Conservation (phyloP, 441 rosid genomes). For the Corymbia citriodora region DNA sequence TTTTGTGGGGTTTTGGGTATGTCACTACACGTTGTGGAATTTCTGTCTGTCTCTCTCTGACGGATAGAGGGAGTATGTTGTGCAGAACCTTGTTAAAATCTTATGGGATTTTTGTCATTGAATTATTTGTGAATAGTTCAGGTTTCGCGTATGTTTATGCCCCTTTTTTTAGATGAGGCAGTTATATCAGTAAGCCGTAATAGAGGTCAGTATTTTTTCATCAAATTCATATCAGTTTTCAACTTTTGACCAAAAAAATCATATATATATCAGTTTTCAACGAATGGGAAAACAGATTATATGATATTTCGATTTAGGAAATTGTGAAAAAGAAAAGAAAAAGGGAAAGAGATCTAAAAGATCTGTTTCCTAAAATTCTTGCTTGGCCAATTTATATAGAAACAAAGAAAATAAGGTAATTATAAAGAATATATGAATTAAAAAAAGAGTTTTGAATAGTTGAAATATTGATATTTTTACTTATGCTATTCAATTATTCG, state of each 20-base stretch:
- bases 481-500: too few relatives aligned
- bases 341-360: neutral
- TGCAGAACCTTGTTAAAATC: neutral
- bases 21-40: neutral
- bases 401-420: neutral
- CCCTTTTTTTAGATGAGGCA: neutral
- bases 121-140: neutral
- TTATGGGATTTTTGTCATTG: neutral
- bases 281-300: neutral
- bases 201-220: neutral
- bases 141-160: neutral
- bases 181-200: neutral
- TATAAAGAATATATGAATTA: too few relatives aligned
- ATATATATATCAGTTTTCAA: neutral
- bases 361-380: neutral
- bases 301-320: neutral
- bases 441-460: too few relatives aligned
- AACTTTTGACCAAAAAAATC: neutral
- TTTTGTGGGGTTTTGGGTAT: neutral
- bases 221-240: neutral
- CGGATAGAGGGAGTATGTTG: neutral
- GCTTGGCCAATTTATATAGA: neutral
- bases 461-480: too few relatives aligned
- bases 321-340: neutral
- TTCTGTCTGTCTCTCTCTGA: neutral